phyloP scores from a whole-genome alignment of 2,329 filamentous ascomycete species.

The Aspergillus ibericus region DNA sequence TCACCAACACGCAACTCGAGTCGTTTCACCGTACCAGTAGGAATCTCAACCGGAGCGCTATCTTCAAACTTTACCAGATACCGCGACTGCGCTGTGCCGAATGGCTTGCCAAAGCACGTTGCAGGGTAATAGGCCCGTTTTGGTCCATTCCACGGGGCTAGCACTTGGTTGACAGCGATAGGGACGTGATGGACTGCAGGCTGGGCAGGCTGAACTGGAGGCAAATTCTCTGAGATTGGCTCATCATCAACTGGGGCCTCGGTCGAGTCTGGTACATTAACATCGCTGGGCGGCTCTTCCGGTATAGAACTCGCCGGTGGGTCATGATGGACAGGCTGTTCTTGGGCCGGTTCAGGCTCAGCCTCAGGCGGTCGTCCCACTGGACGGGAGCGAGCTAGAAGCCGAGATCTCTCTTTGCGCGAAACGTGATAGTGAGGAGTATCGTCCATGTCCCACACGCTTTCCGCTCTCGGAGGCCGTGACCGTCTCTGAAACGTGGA shows the following conservation, averaged over 20 bases:
- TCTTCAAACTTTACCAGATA: constrained; percentile 51
- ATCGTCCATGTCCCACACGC: constrained; percentile 39
- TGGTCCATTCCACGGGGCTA: constrained; percentile 59
- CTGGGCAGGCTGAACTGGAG: not conserved
- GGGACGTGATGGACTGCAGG: constrained; percentile 13
- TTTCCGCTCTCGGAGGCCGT: constrained; percentile 26
- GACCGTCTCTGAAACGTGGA: constrained; percentile 23
- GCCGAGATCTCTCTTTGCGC: constrained; percentile 16
- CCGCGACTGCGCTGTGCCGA: constrained; percentile 38
- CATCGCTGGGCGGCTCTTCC: constrained; percentile 6
- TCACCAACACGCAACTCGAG: constrained; percentile 48
- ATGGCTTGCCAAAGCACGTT: constrained; percentile 53
- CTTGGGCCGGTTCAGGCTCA: not conserved
- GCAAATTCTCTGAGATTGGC: not conserved
- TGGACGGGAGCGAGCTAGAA: constrained; percentile 11
- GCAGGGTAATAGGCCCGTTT: constrained; percentile 60
- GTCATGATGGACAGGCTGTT: constrained; percentile 8
- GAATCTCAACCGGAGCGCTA: constrained; percentile 41
- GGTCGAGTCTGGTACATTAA: constrained; percentile 9
- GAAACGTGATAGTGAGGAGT: constrained; percentile 30
- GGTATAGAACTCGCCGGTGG: constrained; percentile 16
- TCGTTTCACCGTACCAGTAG: constrained; percentile 42
- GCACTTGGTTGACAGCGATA: constrained; percentile 53
- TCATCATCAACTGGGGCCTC: constrained; percentile 11
- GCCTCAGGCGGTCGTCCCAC: not conserved